phyloP scores from a whole-genome alignment of 2,329 filamentous ascomycete genomes.

The Cadophora sp. region DNA sequence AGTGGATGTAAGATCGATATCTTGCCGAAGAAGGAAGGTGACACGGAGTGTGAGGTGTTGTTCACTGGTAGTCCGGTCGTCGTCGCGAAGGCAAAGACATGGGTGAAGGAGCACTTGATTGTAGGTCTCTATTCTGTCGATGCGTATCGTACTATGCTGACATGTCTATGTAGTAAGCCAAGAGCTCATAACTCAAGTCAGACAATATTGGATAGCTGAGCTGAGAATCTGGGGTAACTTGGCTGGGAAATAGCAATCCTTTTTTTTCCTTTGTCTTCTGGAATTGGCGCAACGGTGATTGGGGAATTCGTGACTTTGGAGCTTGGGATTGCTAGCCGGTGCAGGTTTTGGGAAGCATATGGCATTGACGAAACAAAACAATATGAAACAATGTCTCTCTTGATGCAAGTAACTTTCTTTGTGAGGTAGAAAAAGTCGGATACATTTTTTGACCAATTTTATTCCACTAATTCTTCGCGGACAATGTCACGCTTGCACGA shows the following conservation, averaged over 20 bases:
- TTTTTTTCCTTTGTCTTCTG: background rate
- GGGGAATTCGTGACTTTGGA: background rate
- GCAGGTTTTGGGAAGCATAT: background rate
- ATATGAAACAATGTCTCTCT: background rate
- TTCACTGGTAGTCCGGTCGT: background rate
- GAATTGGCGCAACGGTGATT: background rate
- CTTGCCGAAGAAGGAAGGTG: background rate
- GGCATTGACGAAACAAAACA: background rate
- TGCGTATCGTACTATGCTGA: background rate
- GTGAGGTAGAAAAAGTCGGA: no score
- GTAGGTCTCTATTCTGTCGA: background rate
- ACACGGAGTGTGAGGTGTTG: background rate
- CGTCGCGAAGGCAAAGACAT: background rate
- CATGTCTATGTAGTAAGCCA: background rate
- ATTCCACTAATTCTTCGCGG: no score
- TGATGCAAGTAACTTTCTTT: no score
- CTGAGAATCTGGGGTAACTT: no score
- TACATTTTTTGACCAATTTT: no score
- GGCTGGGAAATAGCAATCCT: background rate
- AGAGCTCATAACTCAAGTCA: background rate
- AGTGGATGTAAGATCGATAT: background rate
- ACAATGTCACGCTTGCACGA: no score
- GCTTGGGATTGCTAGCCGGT: background rate
- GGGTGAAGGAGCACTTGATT: background rate
- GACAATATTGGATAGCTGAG: background rate